phyloP scores from a whole-genome alignment of 345 rosid species.

The Nephelium lappaceum region DNA sequence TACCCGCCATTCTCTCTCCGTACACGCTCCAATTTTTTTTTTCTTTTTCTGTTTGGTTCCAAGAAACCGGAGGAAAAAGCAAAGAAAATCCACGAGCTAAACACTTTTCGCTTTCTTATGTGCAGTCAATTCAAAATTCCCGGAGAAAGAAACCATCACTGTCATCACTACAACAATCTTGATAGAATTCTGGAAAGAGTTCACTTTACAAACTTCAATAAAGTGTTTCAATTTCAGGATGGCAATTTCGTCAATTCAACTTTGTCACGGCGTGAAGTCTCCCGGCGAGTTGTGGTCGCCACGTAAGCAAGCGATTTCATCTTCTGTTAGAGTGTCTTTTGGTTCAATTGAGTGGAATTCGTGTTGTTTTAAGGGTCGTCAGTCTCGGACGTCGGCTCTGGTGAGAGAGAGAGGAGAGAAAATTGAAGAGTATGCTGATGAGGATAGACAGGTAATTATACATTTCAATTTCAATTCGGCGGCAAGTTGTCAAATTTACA shows the following conservation, averaged over 20 bases:
- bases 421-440: slow-evolving; percentile 25
- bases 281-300: neutral
- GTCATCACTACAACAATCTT: neutral
- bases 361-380: slow-evolving; percentile 25
- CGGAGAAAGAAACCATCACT: neutral
- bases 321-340: slow-evolving; percentile 22
- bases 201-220: neutral
- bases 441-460: slow-evolving; percentile 35
- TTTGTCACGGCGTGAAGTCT: slow-evolving; percentile 24
- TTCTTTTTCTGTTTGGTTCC: no score
- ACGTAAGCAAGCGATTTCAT: slow-evolving; percentile 6
- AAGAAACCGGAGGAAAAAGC: neutral
- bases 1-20: slow-evolving; percentile 11
- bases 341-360: slow-evolving; percentile 19
- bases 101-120: neutral
- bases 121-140: neutral
- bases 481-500: neutral
- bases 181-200: slow-evolving; percentile 8
- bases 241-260: slow-evolving; percentile 37
- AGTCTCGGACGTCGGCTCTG: slow-evolving; percentile 22
- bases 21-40: neutral
- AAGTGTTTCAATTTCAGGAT: slow-evolving; percentile 24
- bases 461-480: neutral
- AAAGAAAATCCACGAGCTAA: neutral
- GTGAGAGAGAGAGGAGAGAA: slow-evolving; percentile 29